Evolutionary conservation across 495 filamentous ascomycete genomes (phyloP), one percentile per base, ranked within the genome.

Genomic region (Aspergillus conjunctus): DNA sequence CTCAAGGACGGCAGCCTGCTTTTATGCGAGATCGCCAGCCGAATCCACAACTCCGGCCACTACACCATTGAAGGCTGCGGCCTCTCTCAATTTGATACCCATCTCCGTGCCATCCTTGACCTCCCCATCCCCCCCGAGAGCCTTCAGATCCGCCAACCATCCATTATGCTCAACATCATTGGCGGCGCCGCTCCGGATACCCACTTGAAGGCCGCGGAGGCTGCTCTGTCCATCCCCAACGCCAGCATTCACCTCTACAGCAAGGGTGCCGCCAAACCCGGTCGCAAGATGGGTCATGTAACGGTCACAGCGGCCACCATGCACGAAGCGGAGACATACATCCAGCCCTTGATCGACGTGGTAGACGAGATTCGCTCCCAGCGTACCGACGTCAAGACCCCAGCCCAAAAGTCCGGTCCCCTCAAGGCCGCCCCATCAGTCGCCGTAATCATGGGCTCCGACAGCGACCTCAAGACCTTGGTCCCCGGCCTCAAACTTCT

Each of bases 121-220:
- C 79, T 91, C 6, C 90, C 89, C 11, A 83, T 93, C 39, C 83
- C 85, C 1, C 68, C 82, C 14, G 78, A 85, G 65, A 83, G 82
- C 56, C 77, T 87, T 15, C 72, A 82, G 30, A 77, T 93, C 53
- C 77, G 79, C 12, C 83, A 86, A 22, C 81, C 83, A 48, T 85
- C 93, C 18, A 91, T 98, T 67, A 98, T 98, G 94, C 86, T 98
- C 52, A 98, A 98, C 76, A 91, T 98, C 60, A 86, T 98, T 43
- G 94, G 94, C 43, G 92, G 93, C 53, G 77, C 84, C 26, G 75
- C 80, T 2, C 74, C 84, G 5, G 75, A 87, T 59, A 89, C 91
- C 15, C 93, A 97, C 73, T 75, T 88, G 30, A 67, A 78, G 44
- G 78, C 95, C 46, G 86, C 87, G 14, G 73, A 83, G 51, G 77